Percentiles rank a stretch among this genome's conserved stretches.
These are phyloP conservation scores for Cercospora berteroae DNA, from an alignment of 2,329 filamentous ascomycete species.

Conservation along the genomic window DNA sequence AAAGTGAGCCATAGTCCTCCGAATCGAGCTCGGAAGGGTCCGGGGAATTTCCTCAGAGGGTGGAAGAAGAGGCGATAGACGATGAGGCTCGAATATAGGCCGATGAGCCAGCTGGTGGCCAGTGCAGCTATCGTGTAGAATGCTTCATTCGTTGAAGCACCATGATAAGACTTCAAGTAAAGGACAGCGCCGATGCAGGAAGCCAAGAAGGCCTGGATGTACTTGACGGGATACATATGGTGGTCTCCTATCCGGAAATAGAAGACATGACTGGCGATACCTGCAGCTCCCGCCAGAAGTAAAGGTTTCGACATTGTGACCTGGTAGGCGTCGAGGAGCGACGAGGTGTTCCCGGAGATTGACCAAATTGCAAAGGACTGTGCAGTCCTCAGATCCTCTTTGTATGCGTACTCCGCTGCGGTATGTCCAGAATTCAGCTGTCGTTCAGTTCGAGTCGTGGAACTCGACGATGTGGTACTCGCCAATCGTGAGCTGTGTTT, in stretches of 20 bases:
- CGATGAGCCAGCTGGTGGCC: conserved; percentile 25
- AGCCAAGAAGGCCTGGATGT: conserved; percentile 22
- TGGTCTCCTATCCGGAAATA: conserved; percentile 32
- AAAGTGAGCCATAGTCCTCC: conserved; percentile 35
- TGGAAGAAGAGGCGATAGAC: conserved; percentile 40
- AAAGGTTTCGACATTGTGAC: conserved; percentile 5
- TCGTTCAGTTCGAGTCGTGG: background rate
- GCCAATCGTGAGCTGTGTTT: background rate
- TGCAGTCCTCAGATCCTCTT: background rate
- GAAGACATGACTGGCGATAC: conserved; percentile 27
- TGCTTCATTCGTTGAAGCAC: conserved; percentile 6
- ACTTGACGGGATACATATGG: conserved; percentile 28
- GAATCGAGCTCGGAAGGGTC: conserved; percentile 38
- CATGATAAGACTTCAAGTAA: conserved; percentile 15
- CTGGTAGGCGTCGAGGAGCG: background rate
- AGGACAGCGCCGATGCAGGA: conserved; percentile 12
- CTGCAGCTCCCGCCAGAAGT: conserved; percentile 15
- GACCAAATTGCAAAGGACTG: background rate
- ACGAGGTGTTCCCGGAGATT: background rate
- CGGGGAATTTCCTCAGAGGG: conserved; percentile 35
- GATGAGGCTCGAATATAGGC: conserved; percentile 37
- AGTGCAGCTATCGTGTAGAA: conserved; percentile 15
- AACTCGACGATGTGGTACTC: background rate
- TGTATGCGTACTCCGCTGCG: background rate
- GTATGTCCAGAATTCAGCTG: background rate